Evolutionary conservation across 2,329 filamentous ascomycete genomes (phyloP).

Genomic region (Colletotrichum sp.): DNA sequence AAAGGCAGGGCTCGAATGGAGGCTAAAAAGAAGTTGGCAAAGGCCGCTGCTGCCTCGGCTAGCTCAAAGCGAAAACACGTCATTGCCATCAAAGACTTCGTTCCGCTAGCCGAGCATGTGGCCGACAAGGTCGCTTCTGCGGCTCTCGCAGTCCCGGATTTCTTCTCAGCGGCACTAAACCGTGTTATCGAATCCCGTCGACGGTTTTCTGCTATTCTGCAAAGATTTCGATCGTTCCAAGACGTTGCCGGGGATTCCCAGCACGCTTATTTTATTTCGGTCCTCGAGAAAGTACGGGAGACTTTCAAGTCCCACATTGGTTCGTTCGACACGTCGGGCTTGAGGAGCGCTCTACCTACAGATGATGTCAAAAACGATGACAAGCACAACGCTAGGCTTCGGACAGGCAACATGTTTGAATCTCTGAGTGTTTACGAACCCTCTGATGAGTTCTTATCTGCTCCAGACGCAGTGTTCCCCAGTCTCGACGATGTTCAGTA

Average conservation of each 20-base stretch:
- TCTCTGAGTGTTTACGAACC: constrained; percentile 40
- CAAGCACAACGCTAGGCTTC: background rate
- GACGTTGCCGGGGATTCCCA: constrained; percentile 27
- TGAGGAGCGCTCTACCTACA: background rate
- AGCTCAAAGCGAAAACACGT: constrained; percentile 30
- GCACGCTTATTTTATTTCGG: constrained; percentile 37
- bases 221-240: constrained; percentile 9
- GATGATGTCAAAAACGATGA: background rate
- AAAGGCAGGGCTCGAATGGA: constrained; percentile 31
- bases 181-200: constrained; percentile 40
- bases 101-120: constrained; percentile 41
- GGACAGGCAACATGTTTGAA: constrained; percentile 35
- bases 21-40: background rate
- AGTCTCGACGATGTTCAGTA: constrained; percentile 26
- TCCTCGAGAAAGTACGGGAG: constrained; percentile 38
- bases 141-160: constrained; percentile 27
- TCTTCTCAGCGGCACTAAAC: constrained; percentile 35
- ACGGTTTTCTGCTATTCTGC: constrained; percentile 28
- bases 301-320: constrained; percentile 28
- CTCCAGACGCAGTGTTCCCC: constrained; percentile 24
- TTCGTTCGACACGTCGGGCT: background rate
- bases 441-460: constrained; percentile 38
- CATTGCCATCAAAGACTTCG: constrained; percentile 41
- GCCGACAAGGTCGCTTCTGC: background rate
- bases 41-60: background rate